Base-by-base conservation (phyloP, 768 basidiomycete genomes). In the Tubosaeta sp. region DNA sequence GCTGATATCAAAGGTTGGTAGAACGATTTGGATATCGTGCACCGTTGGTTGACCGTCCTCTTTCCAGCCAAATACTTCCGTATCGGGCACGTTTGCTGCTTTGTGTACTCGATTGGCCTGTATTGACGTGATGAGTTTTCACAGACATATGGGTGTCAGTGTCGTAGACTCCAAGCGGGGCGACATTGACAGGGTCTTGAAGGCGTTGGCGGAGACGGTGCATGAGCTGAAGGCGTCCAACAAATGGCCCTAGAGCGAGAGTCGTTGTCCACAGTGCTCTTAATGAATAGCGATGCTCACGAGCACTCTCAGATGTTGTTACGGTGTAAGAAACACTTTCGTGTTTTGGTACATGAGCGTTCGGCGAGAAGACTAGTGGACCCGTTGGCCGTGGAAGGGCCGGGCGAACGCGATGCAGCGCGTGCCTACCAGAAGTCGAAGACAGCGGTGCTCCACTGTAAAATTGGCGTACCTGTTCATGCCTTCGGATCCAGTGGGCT, bases 121-220 rank as follows among this genome's bases (percentile, higher is more conserved):
- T 33, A 5, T 6, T 19, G 39, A 38, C 56, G 57, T 26, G 60
- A 42, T 6, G 2, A 27, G 0, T 41, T 38, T 44, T 25, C 41
- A 42, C 59, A 86, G 87, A 31, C 95, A 97, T 68, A 95, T 97
- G 93, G 95, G 95, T 46, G 67, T 86, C 51, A 84, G 86, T n/a
- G 94, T 81, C 19, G 84, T 88, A 7, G 82, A 93, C 53, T 48
- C 72, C 22, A 60, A 77, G 51, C 77, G 93, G 48, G 85, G 81
- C 1, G 94, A 97, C 65, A 66, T 95, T 12, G 84, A 91, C 59
- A 83, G 71, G 63, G 72, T 97, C 51, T 74, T 91, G 42, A 69
- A 73, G 13, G 83, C 82, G 6, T 66, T 97, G 66, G 78, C 77
- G 62, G 83, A 84, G 51, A 72, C 78, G 4, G 62, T 91, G 47